Evolutionary conservation across 257 asterid species (phyloP), one percentile per base, ranked within the genome.

Genomic region (Mentha longifolia): DNA sequence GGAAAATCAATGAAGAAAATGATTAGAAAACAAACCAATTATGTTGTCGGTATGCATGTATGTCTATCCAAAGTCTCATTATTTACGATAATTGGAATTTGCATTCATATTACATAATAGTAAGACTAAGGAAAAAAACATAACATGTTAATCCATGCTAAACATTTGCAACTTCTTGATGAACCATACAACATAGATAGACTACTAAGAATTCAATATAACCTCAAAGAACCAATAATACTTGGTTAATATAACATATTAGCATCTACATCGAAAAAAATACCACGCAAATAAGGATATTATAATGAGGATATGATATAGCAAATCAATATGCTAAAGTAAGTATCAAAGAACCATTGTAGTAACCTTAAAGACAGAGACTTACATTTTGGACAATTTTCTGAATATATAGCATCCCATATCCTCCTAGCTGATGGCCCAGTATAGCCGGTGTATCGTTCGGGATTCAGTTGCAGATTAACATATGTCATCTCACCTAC

Each of bases 401-500:
- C 98, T 7, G 98, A 88, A 77, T 92, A 92, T 20, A 88, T 47
- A 41, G 97, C 97, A 77, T 90, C 96, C 98, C 98, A 92, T 76
- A 92, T 92, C 82, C 98, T 88, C 65, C 95, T 80, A 49, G 98
- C 98, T 9, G 98, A 87, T 76, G 93, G 88, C 62, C 98, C 98
- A 35, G 89, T 87, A 72, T 92, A 92, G 61, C 98, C 98, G 1
- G 98, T 92, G 73, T 88, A 92, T 25, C 98, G 85, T 82, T 92
- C 97, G 11, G 98, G 98, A 78, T 92, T 92, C 80, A 92, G 70
- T 46, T 77, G 89, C 78, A 92, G 95, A 84, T 92, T 92, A 61
- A 92, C 97, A 68, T 90, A 92, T 16, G 98, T 92, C 98, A 92
- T 87, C 85, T 90, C 97, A 22, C 91, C 98, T 92, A 85, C 75